Base-by-base conservation (phyloP, 2,329 filamentous ascomycete genomes). In the Achaetomium macrosporum region DNA sequence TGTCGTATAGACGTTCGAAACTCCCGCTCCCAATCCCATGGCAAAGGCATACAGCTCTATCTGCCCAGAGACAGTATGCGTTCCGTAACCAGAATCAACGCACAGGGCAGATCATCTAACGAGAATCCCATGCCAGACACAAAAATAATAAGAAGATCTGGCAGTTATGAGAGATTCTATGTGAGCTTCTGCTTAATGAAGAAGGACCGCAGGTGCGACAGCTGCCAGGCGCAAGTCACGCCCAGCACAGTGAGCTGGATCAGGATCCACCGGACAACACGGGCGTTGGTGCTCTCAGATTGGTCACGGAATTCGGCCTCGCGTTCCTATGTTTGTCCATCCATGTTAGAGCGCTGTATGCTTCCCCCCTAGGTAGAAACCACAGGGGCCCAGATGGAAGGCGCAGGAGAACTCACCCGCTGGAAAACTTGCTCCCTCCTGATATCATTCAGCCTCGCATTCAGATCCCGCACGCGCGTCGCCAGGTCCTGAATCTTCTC, bases 171-270 rank as follows among this genome's bases (percentile, higher is more conserved):
- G 12, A 29, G 17, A 20, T 12, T 63, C 72, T 82, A 99, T 55
- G 93, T 97, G 69, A 99, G 84, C 81, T 99, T 99, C 77, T 97
- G 92, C 81, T 99, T 99, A 78, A 99, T 99, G 77, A 99, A 99
- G 81, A 99, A 99, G 43, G 88, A 87, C 63, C 93, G 82, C 64
- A 99, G 80, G 73, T 99, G 92, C 50, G 90, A 95, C 43, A 99
- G 78, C 72, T 99, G 93, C 93, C 93, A 99, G 57, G 90, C 88
- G 73, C 93, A 99, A 33, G 93, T 96, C 51, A 85, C 78, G 51
- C 85, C 88, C 50, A 99, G 77, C 36, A 97, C 83, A 48, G 84
- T 79, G 56, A 97, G 76, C 73, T 99, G 93, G 61, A 97, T 86
- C 60, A 96, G 66, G 61, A 93, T 92, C 92, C 93, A 99, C 63